A percentile compares a stretch with the other conserved stretches of the same genome.
phyloP scores from a whole-genome alignment of 306 rosid species.

The Malus fusca region DNA sequence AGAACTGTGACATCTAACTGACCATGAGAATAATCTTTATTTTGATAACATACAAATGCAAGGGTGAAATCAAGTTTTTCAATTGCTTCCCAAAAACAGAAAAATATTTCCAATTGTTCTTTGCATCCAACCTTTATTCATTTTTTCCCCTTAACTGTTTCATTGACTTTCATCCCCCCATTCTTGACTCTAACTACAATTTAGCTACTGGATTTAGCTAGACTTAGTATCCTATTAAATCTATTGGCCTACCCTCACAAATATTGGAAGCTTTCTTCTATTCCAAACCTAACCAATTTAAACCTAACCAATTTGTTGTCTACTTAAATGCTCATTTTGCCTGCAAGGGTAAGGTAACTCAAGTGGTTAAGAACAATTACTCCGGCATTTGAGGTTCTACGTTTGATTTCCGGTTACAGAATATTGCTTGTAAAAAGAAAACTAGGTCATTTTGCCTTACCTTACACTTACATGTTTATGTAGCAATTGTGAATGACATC shows the following conservation, averaged over 20 bases:
- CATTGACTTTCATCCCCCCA: constrained; percentile 11
- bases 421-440: too few relatives aligned
- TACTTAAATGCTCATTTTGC: background rate
- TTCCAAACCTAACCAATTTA: background rate
- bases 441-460: background rate
- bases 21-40: background rate
- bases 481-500: background rate
- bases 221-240: background rate
- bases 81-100: constrained; percentile 7
- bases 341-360: background rate
- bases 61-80: background rate
- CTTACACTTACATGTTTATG: background rate
- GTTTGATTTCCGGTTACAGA: too few relatives aligned
- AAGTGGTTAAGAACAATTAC: background rate
- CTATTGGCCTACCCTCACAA: background rate
- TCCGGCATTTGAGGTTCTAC: too few relatives aligned
- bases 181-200: constrained; percentile 6
- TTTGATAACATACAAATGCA: background rate
- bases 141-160: background rate
- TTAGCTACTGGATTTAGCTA: constrained; percentile 10
- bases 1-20: constrained; percentile 16
- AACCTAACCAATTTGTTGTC: background rate
- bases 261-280: background rate
- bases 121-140: constrained; percentile 19
- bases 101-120: background rate